Percentiles rank a stretch among this genome's conserved stretches.
phyloP scores from a whole-genome alignment of 2,329 filamentous ascomycete genomes.

The Pseudocercospora vitis region DNA sequence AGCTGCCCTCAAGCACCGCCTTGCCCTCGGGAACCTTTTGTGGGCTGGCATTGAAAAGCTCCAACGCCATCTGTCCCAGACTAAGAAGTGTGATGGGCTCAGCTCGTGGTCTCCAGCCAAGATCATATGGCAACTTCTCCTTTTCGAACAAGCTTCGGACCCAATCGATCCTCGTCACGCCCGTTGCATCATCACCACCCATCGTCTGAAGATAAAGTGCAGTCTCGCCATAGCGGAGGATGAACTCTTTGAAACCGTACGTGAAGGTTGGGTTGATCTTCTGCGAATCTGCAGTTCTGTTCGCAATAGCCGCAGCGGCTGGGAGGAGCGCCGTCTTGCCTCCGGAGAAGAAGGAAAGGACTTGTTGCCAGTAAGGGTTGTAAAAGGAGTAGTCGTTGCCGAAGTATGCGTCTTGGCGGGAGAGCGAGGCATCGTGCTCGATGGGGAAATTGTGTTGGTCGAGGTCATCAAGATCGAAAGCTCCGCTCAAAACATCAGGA shows the following conservation, averaged over 20 bases:
- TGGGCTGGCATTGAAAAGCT: constrained; percentile 28
- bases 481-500: constrained; percentile 20
- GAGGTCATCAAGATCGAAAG: constrained; percentile 33
- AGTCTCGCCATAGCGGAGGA: constrained; percentile 42
- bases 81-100: constrained; percentile 30
- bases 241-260: constrained; percentile 36
- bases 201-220: constrained; percentile 41
- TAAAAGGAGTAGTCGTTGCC: constrained; percentile 41
- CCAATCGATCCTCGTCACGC: constrained; percentile 38
- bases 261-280: constrained; percentile 38
- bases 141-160: constrained; percentile 40
- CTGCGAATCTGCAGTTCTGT: constrained; percentile 32
- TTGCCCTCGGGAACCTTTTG: constrained; percentile 26
- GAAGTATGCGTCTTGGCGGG: constrained; percentile 38
- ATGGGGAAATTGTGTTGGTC: constrained; percentile 39
- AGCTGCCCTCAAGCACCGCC: constrained; percentile 27
- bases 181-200: constrained; percentile 36
- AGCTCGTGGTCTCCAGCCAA: constrained; percentile 38
- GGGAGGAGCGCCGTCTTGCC: constrained; percentile 33
- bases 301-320: constrained; percentile 36
- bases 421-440: constrained; percentile 42
- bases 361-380: constrained; percentile 35
- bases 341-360: constrained; percentile 32
- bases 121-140: constrained; percentile 40
- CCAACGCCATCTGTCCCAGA: constrained; percentile 30